Base-by-base conservation (phyloP, 805 yeast species). In the Myxozyma neotropica region DNA sequence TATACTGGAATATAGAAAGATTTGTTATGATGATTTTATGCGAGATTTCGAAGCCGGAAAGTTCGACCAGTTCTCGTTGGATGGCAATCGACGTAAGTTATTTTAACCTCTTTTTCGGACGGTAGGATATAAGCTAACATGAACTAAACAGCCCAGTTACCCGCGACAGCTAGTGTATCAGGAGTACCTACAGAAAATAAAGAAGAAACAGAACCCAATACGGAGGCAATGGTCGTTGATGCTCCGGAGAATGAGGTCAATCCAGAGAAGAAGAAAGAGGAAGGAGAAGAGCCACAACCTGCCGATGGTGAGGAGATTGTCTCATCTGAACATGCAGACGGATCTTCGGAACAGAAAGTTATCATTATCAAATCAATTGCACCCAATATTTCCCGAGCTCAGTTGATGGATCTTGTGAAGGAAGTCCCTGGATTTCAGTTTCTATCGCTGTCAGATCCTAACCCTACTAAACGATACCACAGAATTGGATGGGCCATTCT, bases 371-470 rank as follows among this genome's bases (percentile, higher is more conserved):
- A 63, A 36, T 46, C 66, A 8, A 57, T 63, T 27, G 61, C 65
- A 15, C 61, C 65, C 4, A 35, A 38, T 21, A 57, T 63, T 8
- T 42, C 59, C 12, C 57, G 61, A 15, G 36, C 40, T 3, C 56
- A 55, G 49, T 40, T 63, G 3, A 26, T 39, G 39, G 62, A 44
- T 8, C 42, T 63, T 2, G 65, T 44, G 29, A 29, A 38, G 15
- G 44, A 31, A 12, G 36, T 63, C 26, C 66, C 66, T 13, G 65
- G 65, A 3, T 61, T 42, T 24, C 49, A 39, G 21, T 61, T 53
- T 29, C 40, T 63, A 12, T 59, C 66, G 27, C 62, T 63, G 17
- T 61, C 66, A 17, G 63, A 61, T 44, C 66, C 66, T 24, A 63
- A 63, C 26, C 64, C 58, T 7, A 19, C 33, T 5, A 61, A 61